phyloP scores from a whole-genome alignment of 163 green algal genomes.

The Volvox carteri region DNA sequence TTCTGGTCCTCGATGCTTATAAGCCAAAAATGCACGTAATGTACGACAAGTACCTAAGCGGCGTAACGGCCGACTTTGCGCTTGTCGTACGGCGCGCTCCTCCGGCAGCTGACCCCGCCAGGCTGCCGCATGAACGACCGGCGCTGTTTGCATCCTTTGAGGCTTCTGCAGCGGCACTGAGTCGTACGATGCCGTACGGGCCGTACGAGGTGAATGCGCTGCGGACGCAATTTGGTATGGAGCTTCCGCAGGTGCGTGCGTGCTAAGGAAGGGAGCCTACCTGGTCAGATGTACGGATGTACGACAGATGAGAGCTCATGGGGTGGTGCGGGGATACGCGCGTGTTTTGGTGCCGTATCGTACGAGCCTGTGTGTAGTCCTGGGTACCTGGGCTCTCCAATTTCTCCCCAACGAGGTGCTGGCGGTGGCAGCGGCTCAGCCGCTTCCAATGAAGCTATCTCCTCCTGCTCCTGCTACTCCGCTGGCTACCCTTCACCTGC shows the following conservation, averaged over 20 bases:
- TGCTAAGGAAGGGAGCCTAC: neutral
- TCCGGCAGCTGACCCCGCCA: conserved; percentile 31
- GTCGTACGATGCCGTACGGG: conserved; percentile 50
- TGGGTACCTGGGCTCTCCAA: no score
- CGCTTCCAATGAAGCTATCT: no score
- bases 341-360: no score
- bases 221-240: neutral
- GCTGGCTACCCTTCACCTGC: no score
- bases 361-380: no score
- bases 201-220: conserved; percentile 19
- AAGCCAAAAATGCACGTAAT: conserved; percentile 78
- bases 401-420: no score
- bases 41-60: conserved; percentile 56
- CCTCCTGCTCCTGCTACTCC: no score
- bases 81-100: conserved; percentile 69
- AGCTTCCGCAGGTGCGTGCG: conserved; percentile 2
- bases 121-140: conserved; percentile 58
- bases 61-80: conserved; percentile 69
- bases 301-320: neutral
- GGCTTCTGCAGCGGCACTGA: conserved; percentile 16
- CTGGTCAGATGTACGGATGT: neutral
- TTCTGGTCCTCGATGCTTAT: conserved; percentile 65
- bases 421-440: no score
- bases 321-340: no score
- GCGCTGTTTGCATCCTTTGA: conserved; percentile 64